Conservation (phyloP, 148 eudicot genomes). For the Drosera capensis region DNA sequence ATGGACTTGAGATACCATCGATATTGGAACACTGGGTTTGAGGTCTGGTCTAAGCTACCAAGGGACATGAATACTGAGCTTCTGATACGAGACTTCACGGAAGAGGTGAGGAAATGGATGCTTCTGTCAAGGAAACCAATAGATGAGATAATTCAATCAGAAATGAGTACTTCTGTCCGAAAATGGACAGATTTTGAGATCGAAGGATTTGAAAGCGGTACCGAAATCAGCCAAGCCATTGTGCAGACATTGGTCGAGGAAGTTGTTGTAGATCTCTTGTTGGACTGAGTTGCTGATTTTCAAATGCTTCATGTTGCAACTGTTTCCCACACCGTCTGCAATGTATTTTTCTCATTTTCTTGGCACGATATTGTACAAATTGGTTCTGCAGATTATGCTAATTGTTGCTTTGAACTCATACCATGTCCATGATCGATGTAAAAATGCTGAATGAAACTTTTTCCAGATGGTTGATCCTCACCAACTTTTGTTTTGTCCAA, state of each 20-base stretch:
- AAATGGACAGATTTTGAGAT: slow-evolving; percentile 64
- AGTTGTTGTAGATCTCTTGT: slow-evolving; percentile 41
- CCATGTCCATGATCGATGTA: too few species aligned
- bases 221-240: slow-evolving; percentile 31
- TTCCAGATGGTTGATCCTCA: too few species aligned
- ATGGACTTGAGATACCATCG: slow-evolving; percentile 32
- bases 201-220: slow-evolving; percentile 50
- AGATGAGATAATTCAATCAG: slow-evolving; percentile 56
- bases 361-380: too few species aligned
- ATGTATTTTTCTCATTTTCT: too few species aligned
- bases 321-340: too few species aligned
- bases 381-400: too few species aligned
- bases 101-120: slow-evolving; percentile 57
- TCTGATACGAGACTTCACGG: slow-evolving; percentile 34
- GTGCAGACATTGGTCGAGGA: slow-evolving; percentile 60
- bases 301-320: too few species aligned
- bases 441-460: too few species aligned
- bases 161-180: slow-evolving; percentile 52
- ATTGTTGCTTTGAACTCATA: too few species aligned
- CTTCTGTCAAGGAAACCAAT: slow-evolving; percentile 22
- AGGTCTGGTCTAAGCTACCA: slow-evolving; percentile 32
- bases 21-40: slow-evolving; percentile 26
- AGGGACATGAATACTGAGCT: slow-evolving; percentile 18
- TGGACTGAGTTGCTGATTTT: neutral
- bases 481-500: too few species aligned